A percentile compares a stretch with the other conserved stretches of the same genome.
phyloP scores from a whole-genome alignment of 2,329 filamentous ascomycete species.

The Ilyonectria destructans region DNA sequence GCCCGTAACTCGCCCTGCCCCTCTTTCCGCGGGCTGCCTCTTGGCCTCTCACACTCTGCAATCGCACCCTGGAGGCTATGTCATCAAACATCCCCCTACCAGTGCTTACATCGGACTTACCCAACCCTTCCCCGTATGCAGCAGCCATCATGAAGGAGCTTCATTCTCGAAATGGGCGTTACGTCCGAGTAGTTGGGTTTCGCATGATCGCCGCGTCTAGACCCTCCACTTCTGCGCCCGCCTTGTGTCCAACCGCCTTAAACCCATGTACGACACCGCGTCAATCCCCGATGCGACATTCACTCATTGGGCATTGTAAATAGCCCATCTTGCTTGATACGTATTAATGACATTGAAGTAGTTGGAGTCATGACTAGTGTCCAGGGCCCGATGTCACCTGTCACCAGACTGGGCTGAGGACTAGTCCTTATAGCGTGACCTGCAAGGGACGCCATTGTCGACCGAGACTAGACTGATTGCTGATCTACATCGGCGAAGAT shows the following conservation, averaged over 20 bases:
- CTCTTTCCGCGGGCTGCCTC: background rate
- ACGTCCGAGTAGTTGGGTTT: constrained; percentile 10
- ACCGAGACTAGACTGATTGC: background rate
- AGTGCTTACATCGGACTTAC: constrained; percentile 7
- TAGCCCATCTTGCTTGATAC: background rate
- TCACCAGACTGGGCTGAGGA: background rate
- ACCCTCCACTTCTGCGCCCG: background rate
- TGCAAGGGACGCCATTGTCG: background rate
- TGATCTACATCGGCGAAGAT: background rate
- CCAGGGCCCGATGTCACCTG: background rate
- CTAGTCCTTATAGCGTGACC: background rate
- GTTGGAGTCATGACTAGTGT: background rate
- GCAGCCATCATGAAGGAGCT: background rate
- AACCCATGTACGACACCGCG: constrained; percentile 1
- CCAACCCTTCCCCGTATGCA: background rate
- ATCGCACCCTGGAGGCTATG: background rate
- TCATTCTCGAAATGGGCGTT: constrained; percentile 11
- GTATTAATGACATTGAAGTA: background rate
- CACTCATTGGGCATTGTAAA: background rate
- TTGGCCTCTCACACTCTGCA: background rate
- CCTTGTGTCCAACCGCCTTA: background rate
- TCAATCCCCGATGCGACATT: background rate
- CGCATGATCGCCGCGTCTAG: constrained; percentile 3
- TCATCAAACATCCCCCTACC: constrained; percentile 10
- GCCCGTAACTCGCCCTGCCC: background rate